Evolutionary conservation across 1,139 yeast species (phyloP), one percentile per base, ranked within the genome.

Genomic region (Pichia sp.): DNA sequence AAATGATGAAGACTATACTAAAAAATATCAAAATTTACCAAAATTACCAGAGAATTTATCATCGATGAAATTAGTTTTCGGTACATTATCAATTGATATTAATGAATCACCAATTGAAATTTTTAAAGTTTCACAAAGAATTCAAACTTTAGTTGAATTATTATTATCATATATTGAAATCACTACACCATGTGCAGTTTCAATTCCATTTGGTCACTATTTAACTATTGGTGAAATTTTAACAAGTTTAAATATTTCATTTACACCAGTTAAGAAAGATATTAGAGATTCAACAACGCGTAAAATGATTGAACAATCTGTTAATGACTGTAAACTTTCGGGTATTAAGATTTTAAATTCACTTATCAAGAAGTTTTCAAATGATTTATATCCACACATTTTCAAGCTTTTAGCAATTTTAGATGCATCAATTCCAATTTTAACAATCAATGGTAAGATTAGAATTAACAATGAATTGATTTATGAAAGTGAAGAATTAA

Each of bases 181-280:
- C 77, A 32, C 74, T 65, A 59, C 73, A 74, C 47, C 73, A 74
- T 18, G 61, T 67, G 53, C 59, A 62, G 62, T 63, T 18, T 66
- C 62, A 40, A 67, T 76, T n/a, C 89, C 92, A 3, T 54, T 84
- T 29, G 88, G 88, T 1, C 60, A 68, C 44, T 59, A 81, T 2
- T 59, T 82, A 11, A 61, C 68, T 11, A 53, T 80, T 40, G 68
- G 72, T 35, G 86, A 82, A 57, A 62, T 77, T 3, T 59, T 81
- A 12, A 64, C 78, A 49, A 72, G 80, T 24, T 65, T 84, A 47
- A 80, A 81, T 54, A 66, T 75, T 15, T 74, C 71, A 46, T 79
- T 76, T 53, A 65, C 80, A 36, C 71, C 79, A 1, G 72, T 81
- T 57, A 79, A 74, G 56, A 71, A 74, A 43, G 88, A 83, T 48